phyloP scores from a whole-genome alignment of 768 basidiomycete species.

The Mrakia frigida region DNA sequence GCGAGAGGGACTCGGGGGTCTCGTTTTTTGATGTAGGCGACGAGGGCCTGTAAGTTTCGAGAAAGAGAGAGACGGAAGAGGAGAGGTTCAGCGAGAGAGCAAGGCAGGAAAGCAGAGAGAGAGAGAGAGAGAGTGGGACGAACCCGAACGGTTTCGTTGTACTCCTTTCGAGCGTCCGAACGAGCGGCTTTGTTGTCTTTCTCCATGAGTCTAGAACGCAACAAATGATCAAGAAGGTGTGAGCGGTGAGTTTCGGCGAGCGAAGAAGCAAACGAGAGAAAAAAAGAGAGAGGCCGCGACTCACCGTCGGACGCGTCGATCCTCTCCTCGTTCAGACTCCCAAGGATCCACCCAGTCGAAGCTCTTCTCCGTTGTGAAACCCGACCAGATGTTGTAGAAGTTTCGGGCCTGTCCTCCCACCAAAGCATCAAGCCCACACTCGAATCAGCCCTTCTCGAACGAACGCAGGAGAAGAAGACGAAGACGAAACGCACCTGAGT shows the following conservation, averaged over 20 bases:
- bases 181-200: constrained; percentile 90
- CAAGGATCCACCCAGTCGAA: constrained; percentile 84
- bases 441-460: too few species aligned
- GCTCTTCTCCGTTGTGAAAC: constrained; percentile 79
- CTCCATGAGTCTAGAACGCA: constrained; percentile 68
- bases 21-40: constrained; percentile 29
- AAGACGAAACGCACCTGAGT: constrained; percentile 16
- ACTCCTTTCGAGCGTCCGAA: constrained; percentile 80
- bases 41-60: constrained; percentile 39
- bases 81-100: not conserved
- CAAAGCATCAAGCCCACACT: not conserved
- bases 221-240: not conserved
- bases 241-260: not conserved
- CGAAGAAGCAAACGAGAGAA: constrained; percentile 18
- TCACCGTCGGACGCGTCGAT: constrained; percentile 73
- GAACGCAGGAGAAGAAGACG: not conserved
- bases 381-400: constrained; percentile 83
- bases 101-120: not conserved
- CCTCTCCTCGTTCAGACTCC: constrained; percentile 77
- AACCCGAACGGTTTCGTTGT: constrained; percentile 85
- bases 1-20: constrained; percentile 29
- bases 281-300: constrained; percentile 29
- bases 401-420: constrained; percentile 46
- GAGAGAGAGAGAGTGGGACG: constrained; percentile 37
- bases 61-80: constrained; percentile 47